These are phyloP conservation scores for Dispira simplex DNA, from an alignment of 192 early-diverging fungal species.

Conservation along the genomic window DNA sequence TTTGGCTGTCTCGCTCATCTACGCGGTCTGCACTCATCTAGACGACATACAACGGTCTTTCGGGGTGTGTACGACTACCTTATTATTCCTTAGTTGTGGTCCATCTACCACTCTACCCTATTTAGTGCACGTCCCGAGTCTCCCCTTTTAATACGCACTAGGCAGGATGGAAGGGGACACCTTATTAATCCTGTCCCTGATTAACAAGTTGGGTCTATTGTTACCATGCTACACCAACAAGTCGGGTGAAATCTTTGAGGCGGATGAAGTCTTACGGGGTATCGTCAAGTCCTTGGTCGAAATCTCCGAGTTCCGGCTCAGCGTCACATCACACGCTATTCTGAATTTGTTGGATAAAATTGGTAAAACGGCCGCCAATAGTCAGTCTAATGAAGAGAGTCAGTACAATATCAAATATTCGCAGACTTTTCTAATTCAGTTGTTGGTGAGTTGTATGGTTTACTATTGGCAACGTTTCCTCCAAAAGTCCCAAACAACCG, in stretches of 20 bases:
- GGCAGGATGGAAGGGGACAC: conserved; percentile 25
- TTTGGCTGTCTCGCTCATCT: not conserved
- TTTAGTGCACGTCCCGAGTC: not conserved
- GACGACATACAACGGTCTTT: not conserved
- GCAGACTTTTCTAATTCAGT: conserved; percentile 66
- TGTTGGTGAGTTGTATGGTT: conserved; percentile 74
- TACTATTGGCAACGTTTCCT: conserved; percentile 64
- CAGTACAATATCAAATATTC: conserved; percentile 58
- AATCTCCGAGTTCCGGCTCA: conserved; percentile 58
- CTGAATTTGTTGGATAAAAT: conserved; percentile 57
- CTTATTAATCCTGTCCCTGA: conserved; percentile 23
- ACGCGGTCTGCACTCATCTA: not conserved
- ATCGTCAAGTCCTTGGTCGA: conserved; percentile 60
- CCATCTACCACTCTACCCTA: not conserved
- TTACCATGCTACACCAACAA: conserved; percentile 58
- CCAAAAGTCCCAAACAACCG: not conserved
- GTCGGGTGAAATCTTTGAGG: conserved; percentile 43
- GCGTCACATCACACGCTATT: conserved; percentile 48
- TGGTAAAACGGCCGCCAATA: conserved; percentile 33
- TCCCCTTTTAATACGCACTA: not conserved
- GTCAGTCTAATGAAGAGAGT: conserved; percentile 13
- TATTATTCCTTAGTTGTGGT: not conserved
- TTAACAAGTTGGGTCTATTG: conserved; percentile 23
- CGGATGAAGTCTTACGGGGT: conserved; percentile 65
- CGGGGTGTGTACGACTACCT: not conserved